Percentiles rank a stretch among this genome's conserved stretches.
Conservation (phyloP, 495 filamentous ascomycete species). For the Aspergillus asperescens region DNA sequence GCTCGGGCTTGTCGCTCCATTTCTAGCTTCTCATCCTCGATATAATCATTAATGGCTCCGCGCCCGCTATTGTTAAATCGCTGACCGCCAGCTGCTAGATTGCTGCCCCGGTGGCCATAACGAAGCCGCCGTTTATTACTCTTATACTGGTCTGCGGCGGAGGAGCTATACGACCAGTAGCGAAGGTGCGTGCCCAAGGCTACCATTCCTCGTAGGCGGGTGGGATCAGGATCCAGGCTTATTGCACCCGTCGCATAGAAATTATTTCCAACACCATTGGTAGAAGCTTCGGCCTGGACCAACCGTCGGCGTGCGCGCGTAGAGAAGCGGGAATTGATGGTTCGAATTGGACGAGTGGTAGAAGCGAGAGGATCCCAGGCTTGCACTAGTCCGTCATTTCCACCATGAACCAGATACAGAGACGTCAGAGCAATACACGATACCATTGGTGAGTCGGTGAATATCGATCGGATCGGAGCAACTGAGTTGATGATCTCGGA, state of each 20-base stretch:
- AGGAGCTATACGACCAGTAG: constrained; percentile 90
- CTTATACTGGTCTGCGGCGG: constrained; percentile 59
- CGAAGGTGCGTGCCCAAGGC: constrained; percentile 80
- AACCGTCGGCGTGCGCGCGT: constrained; percentile 70
- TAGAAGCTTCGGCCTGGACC: constrained; percentile 64
- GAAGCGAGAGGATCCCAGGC: constrained; percentile 95
- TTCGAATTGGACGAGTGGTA: constrained; percentile 70
- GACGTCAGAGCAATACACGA: constrained; percentile 82
- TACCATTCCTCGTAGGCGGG: constrained; percentile 83
- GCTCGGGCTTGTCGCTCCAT: constrained; percentile 68
- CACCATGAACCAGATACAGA: constrained; percentile 84
- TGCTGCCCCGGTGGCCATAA: constrained; percentile 54
- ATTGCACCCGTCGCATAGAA: constrained; percentile 81
- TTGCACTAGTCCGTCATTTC: constrained; percentile 91
- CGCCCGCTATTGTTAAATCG: constrained; percentile 56
- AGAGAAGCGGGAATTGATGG: constrained; percentile 82
- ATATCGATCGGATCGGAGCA: constrained; percentile 69
- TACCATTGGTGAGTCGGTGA: constrained; percentile 87
- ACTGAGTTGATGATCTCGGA: constrained; percentile 48
- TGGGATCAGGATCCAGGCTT: constrained; percentile 82
- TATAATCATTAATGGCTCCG: constrained; percentile 67
- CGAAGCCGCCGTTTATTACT: constrained; percentile 57
- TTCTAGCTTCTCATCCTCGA: constrained; percentile 75
- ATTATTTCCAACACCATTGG: constrained; percentile 63
- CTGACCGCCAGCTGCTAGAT: constrained; percentile 46